Conservation (phyloP, 345 rosid species). For the Eutrema yunnanense region DNA sequence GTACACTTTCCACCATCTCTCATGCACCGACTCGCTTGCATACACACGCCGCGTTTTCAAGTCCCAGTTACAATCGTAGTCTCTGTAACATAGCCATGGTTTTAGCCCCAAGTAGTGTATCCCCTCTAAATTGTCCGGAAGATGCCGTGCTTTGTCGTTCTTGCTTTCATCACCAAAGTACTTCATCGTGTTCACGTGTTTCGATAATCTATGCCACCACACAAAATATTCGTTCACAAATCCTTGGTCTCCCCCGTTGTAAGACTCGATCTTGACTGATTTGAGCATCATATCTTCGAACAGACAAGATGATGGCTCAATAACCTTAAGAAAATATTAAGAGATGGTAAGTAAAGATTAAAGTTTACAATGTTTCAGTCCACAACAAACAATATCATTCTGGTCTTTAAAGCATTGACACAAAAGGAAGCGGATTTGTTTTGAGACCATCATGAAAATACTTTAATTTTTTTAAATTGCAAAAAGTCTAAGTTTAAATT, state of each 20-base stretch:
- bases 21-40: slow-evolving; percentile 65
- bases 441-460: too few relatives aligned
- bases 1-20: slow-evolving; percentile 67
- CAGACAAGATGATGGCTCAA: slow-evolving; percentile 73
- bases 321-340: not conserved
- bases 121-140: slow-evolving; percentile 22
- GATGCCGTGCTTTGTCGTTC: not conserved
- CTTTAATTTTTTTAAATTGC: too few relatives aligned
- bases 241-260: slow-evolving; percentile 91
- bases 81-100: slow-evolving; percentile 92
- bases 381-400: not conserved
- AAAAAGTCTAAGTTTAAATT: too few relatives aligned
- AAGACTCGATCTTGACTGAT: slow-evolving; percentile 36
- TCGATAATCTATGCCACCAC: slow-evolving; percentile 85
- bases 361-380: not conserved
- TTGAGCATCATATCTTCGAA: slow-evolving; percentile 54
- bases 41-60: slow-evolving; percentile 27
- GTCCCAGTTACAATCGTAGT: slow-evolving; percentile 95
- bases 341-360: not conserved
- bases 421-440: not conserved
- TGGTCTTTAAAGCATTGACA: not conserved
- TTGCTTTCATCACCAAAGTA: slow-evolving; percentile 16
- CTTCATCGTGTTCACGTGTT: slow-evolving; percentile 47
- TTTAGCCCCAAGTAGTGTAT: slow-evolving; percentile 75
- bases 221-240: slow-evolving; percentile 69